Percentiles rank a stretch among this genome's conserved stretches.
Conservation (phyloP, 129 eudicot species). For the Lactuca sativa region DNA sequence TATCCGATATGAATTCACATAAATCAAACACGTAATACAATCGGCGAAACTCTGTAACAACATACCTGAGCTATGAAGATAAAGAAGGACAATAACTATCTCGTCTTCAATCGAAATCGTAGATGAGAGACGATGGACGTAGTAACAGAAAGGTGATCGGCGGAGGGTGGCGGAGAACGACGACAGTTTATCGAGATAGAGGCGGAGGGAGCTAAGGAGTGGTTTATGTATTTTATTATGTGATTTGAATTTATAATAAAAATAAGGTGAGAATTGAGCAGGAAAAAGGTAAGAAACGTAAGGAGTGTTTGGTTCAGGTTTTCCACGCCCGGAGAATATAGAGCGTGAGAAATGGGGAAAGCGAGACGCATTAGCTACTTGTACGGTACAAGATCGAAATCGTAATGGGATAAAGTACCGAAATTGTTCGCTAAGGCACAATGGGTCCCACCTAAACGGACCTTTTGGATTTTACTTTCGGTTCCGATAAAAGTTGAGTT, state of each 20-base stretch:
- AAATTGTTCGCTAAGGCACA: background rate
- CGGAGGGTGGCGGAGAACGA: background rate
- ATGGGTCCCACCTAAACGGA: no score
- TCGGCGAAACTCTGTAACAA: background rate
- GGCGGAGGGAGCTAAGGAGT: slow-evolving; percentile 7
- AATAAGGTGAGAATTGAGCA: slow-evolving; percentile 1
- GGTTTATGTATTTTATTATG: background rate
- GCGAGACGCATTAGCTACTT: background rate
- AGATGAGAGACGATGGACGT: background rate
- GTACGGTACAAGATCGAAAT: background rate
- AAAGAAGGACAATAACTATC: background rate
- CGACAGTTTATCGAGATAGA: background rate
- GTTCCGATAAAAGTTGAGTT: background rate
- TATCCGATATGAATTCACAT: background rate
- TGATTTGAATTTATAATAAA: background rate
- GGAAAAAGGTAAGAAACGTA: slow-evolving; percentile 16
- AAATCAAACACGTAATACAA: background rate
- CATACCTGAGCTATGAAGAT: slow-evolving; percentile 11
- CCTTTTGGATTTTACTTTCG: background rate
- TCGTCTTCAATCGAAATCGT: background rate
- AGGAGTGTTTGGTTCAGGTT: slow-evolving; percentile 14
- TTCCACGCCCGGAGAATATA: slow-evolving; percentile 16
- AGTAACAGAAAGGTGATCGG: slow-evolving; percentile 11
- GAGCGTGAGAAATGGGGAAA: background rate
- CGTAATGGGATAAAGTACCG: background rate